phyloP scores from a whole-genome alignment of 345 rosid genomes.

The Acer saccharum region DNA sequence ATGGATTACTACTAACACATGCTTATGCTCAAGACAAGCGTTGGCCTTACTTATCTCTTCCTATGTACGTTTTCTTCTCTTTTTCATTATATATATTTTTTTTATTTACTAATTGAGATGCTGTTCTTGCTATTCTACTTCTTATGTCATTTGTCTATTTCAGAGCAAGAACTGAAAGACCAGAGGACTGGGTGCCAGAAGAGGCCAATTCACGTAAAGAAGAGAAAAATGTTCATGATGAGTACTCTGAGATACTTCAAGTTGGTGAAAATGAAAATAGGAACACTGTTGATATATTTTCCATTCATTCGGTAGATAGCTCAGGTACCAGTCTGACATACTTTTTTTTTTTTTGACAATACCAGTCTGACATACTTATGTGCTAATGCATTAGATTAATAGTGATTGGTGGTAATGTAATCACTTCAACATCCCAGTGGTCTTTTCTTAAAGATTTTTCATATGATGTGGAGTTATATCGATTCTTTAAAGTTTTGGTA shows the following conservation, averaged over 20 bases:
- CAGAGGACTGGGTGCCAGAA: conserved; percentile 94
- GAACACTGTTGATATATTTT: conserved; percentile 80
- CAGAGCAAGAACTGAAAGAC: conserved; percentile 80
- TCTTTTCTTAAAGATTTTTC: neutral
- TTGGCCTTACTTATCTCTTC: conserved; percentile 91
- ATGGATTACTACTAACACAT: conserved; percentile 67
- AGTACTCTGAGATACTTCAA: conserved; percentile 41
- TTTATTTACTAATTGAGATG: neutral
- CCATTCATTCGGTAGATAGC: conserved; percentile 56
- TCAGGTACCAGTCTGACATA: conserved; percentile 43
- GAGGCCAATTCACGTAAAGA: conserved; percentile 44
- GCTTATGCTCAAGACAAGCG: conserved; percentile 96
- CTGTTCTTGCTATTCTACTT: conserved; percentile 17
- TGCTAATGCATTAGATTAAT: conserved; percentile 1
- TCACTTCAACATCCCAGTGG: neutral
- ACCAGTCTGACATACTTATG: conserved; percentile 10
- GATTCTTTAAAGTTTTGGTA: neutral
- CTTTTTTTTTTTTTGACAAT: conserved; percentile 5
- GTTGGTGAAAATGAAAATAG: conserved; percentile 45
- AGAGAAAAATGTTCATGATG: conserved; percentile 37
- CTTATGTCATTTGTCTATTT: conserved; percentile 22
- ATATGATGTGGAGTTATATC: neutral
- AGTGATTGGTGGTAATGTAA: conserved; percentile 9
- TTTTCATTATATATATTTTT: neutral
- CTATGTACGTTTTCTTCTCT: conserved; percentile 54